Evolutionary conservation across 208 protist species (phyloP), one percentile per base, ranked within the genome.

Genomic region (Trypanosoma vivax): DNA sequence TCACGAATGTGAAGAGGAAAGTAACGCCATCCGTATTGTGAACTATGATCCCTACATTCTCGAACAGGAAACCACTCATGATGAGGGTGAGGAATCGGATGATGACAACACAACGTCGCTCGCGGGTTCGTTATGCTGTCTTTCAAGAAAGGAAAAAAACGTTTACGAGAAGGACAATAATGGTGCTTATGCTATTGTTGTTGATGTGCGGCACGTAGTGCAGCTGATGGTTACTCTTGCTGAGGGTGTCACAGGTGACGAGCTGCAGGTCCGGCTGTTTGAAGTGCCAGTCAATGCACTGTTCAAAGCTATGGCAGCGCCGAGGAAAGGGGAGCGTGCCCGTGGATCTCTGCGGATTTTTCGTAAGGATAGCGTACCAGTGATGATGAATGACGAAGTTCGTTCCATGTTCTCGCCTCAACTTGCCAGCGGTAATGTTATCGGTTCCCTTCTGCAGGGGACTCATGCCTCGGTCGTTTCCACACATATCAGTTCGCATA

Each of bases 1-100:
- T 53, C 68, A 83, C 31, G 87, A 94, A 52, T 84, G 73, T 62
- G 79, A 89, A 56, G 52, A 60, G 28, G 78, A 86, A 56, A 78
- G 67, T 28, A 63, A 88, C 33, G 68, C 76, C 16, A 84, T 92
- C 38, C 79, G 81, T 42, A 88, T 94, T 46, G 83, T 94, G 29
- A 88, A 89, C 67, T 94, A 85, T 57, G 87, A 94, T 43, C 87
- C 87, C 7, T 94, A 90, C 57, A 79, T 94, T 38, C 70, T 91
- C 5, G 78, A 94, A 57, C 87, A 94, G 63, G 82, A 76, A 41
- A 84, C 86, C 54, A 50, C 86, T 40, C 62, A 88, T 27, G 85
- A 92, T 47, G 76, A 76, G 40, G 85, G 78, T 62, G 85, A 88
- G 51, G 80, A 88, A 40, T 79, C 84, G 21, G 78, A 82, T 30